phyloP scores from a whole-genome alignment of 495 filamentous ascomycete genomes.

The Amphirosellinia nigrospora region DNA sequence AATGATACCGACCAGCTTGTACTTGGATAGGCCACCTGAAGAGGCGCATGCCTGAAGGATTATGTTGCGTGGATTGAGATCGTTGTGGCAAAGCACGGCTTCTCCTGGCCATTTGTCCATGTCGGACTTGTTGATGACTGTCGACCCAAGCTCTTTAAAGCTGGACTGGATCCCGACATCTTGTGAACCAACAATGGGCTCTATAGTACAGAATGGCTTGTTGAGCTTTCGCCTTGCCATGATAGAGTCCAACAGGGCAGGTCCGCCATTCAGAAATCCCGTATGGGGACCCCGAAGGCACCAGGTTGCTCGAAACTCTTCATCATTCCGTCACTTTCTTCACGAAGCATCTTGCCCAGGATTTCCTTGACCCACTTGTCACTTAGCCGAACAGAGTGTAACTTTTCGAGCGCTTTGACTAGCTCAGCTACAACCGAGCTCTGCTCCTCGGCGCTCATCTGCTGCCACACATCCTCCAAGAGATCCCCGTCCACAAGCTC shows the following conservation, averaged over 20 bases:
- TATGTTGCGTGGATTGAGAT: conserved; percentile 33
- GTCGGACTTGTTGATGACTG: conserved; percentile 24
- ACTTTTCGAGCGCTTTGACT: conserved; percentile 26
- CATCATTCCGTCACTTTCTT: too few relatives aligned
- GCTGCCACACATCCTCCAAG: conserved; percentile 28
- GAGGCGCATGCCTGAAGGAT: conserved; percentile 21
- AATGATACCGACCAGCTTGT: conserved; percentile 56
- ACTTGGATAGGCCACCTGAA: conserved; percentile 12
- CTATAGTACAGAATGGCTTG: conserved; percentile 25
- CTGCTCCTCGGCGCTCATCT: conserved; percentile 25
- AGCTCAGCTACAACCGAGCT: conserved; percentile 28
- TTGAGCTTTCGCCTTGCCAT: conserved; percentile 28
- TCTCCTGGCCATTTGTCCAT: conserved; percentile 26
- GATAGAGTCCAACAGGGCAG: conserved; percentile 23
- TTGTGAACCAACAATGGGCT: conserved; percentile 18
- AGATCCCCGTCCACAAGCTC: conserved; percentile 22
- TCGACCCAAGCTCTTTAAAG: conserved; percentile 27
- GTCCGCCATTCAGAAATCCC: conserved; percentile 26
- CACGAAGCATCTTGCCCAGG: too few relatives aligned
- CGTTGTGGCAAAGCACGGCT: conserved; percentile 38
- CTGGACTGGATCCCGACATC: not conserved
- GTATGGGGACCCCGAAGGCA: conserved; percentile 27
- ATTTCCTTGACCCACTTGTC: too few relatives aligned
- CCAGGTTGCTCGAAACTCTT: too few relatives aligned
- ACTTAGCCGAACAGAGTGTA: conserved; percentile 26